phyloP scores from a whole-genome alignment of 2,329 filamentous ascomycete genomes.

The Venturiaceae sp. region DNA sequence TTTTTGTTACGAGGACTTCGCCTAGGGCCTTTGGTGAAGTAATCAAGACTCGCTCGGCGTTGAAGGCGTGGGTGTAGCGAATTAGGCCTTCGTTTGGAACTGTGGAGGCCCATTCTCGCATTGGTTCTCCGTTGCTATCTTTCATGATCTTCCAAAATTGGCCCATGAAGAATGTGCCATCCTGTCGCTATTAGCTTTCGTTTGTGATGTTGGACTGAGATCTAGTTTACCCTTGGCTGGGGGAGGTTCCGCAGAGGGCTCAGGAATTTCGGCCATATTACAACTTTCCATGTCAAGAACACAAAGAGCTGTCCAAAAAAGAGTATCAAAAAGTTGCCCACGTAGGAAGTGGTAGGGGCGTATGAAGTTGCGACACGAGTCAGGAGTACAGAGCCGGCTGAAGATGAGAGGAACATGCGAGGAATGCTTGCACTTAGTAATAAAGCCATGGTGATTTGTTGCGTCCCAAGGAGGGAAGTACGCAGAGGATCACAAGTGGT shows the following conservation, averaged over 20 bases:
- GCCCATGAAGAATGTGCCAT: constrained; percentile 26
- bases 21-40: constrained; percentile 36
- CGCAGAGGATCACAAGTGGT: no score
- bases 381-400: not conserved
- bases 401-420: not conserved
- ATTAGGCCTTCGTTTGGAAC: constrained; percentile 47
- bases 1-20: constrained; percentile 40
- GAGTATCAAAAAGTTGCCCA: not conserved
- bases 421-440: not conserved
- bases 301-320: not conserved
- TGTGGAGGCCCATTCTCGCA: constrained; percentile 40
- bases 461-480: no score
- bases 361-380: not conserved
- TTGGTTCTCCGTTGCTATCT: constrained; percentile 33
- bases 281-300: constrained; percentile 13
- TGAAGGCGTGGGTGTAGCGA: constrained; percentile 39
- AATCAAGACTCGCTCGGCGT: constrained; percentile 33
- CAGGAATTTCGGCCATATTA: constrained; percentile 49
- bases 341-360: not conserved
- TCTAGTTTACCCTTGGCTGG: constrained; percentile 31
- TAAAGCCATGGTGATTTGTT: not conserved
- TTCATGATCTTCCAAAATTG: constrained; percentile 31
- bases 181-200: constrained; percentile 12
- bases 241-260: constrained; percentile 50
- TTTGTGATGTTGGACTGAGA: constrained; percentile 2